A percentile compares a stretch with the other conserved stretches of the same genome.
These are phyloP conservation scores for Chalara sp. DNA, from an alignment of 2,329 filamentous ascomycete genomes.

Conservation along the genomic window DNA sequence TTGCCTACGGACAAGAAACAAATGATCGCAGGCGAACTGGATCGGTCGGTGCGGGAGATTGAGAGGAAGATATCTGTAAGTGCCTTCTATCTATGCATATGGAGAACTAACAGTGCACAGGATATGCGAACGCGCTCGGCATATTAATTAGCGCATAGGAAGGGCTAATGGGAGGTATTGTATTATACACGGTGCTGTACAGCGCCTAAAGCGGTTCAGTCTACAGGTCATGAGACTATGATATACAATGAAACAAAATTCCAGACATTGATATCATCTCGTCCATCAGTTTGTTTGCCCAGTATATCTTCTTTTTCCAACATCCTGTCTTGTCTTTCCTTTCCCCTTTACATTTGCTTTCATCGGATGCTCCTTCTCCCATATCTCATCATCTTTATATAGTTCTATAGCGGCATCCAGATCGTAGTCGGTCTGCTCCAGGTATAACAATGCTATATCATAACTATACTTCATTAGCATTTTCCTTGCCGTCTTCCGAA, in stretches of 20 bases:
- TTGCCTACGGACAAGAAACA: conserved; percentile 85
- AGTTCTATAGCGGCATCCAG: conserved; percentile 55
- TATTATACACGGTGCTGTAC: conserved; percentile 13
- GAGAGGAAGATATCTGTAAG: conserved; percentile 84
- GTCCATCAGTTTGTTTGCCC: conserved; percentile 13
- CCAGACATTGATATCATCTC: background rate
- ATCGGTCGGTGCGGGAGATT: conserved; percentile 85
- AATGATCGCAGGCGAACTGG: conserved; percentile 89
- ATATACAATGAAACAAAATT: background rate
- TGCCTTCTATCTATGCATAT: conserved; percentile 8
- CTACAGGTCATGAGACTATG: too few species aligned
- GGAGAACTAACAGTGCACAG: conserved; percentile 26
- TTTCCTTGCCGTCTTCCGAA: conserved; percentile 18
- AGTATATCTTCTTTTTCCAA: conserved; percentile 24
- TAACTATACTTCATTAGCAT: conserved; percentile 38
- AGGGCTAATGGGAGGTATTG: conserved; percentile 10
- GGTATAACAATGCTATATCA: conserved; percentile 67
- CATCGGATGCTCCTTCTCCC: conserved; percentile 64
- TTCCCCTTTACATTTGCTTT: conserved; percentile 40
- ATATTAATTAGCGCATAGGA: conserved; percentile 29
- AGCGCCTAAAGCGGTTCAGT: too few species aligned
- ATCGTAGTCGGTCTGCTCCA: conserved; percentile 63
- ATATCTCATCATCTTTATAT: conserved; percentile 66
- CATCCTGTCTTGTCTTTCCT: conserved; percentile 26
- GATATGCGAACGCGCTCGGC: conserved; percentile 52